Percentiles rank a stretch among this genome's conserved stretches.
Conservation (phyloP, 192 early-diverging fungal genomes). For the Coemansia sp. region DNA sequence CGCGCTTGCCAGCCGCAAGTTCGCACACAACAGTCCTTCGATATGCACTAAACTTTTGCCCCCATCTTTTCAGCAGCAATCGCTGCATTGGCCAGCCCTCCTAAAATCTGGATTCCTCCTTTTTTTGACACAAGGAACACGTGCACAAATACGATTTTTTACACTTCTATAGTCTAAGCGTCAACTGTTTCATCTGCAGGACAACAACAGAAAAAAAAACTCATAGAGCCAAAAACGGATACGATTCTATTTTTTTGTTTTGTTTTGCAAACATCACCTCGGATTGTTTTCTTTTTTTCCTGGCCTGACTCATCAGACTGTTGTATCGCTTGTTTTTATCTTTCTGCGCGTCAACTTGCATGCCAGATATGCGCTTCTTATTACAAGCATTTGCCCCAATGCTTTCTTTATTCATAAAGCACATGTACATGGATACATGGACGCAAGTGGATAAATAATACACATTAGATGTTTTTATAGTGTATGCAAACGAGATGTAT, state of each 20-base stretch:
- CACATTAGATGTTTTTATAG: background rate
- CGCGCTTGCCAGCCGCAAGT: background rate
- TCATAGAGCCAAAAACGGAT: too few species aligned
- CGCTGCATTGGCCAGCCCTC: conserved; percentile 6
- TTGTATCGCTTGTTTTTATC: background rate
- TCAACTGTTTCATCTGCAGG: too few species aligned
- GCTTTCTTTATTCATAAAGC: background rate
- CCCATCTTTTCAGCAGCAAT: conserved; percentile 1
- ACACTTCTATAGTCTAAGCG: background rate
- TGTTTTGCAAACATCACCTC: background rate
- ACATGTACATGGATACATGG: background rate
- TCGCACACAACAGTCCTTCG: background rate
- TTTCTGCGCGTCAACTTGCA: background rate
- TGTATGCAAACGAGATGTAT: background rate
- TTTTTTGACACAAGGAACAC: conserved; percentile 1
- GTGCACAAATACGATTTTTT: background rate
- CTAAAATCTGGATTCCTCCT: background rate
- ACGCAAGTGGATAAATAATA: background rate
- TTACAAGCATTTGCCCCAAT: background rate
- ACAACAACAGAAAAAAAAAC: too few species aligned
- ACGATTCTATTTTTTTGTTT: background rate
- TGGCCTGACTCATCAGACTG: background rate
- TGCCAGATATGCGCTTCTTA: background rate
- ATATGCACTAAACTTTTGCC: background rate
- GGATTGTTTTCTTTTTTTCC: background rate